These are phyloP conservation scores for Ophiostoma perfectum DNA, from an alignment of 2,329 filamentous ascomycete species.

Conservation along the genomic window DNA sequence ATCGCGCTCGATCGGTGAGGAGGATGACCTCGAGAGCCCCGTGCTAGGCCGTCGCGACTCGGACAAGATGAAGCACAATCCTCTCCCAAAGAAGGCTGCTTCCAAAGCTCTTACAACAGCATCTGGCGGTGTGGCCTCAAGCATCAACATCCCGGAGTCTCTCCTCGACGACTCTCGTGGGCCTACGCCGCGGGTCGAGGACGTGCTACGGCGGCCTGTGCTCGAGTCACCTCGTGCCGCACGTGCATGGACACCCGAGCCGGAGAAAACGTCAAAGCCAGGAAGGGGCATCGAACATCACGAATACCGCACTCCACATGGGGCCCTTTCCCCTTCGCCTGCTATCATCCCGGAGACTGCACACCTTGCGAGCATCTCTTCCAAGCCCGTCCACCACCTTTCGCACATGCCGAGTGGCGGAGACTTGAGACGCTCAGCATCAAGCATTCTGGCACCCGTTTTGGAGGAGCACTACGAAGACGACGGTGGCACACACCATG, in stretches of 20 bases:
- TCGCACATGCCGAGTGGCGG: conserved; percentile 18
- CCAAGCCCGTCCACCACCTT: conserved; percentile 18
- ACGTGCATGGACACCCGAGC: conserved; percentile 20
- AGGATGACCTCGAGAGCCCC: conserved; percentile 29
- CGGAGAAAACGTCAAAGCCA: conserved; percentile 17
- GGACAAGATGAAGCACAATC: conserved; percentile 26
- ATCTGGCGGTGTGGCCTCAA: not conserved
- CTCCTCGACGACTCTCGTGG: conserved; percentile 19
- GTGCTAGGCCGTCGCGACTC: conserved; percentile 33
- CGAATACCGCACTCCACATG: conserved; percentile 13
- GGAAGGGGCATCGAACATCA: not conserved
- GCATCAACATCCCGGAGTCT: conserved; percentile 19
- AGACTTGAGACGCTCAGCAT: conserved; percentile 26
- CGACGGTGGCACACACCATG: conserved; percentile 24
- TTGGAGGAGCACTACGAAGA: conserved; percentile 47
- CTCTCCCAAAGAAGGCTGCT: conserved; percentile 23
- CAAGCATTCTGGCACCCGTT: conserved; percentile 47
- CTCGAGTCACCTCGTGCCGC: conserved; percentile 22
- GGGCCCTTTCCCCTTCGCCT: conserved; percentile 20
- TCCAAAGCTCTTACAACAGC: conserved; percentile 15
- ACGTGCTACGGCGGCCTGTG: conserved; percentile 18
- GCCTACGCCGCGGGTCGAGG: conserved; percentile 16
- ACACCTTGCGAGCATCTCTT: conserved; percentile 13
- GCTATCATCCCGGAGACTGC: conserved; percentile 18
- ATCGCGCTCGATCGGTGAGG: conserved; percentile 19